Conservation (phyloP, 345 rosid species). For the Cardamine chenopodiifolia region DNA sequence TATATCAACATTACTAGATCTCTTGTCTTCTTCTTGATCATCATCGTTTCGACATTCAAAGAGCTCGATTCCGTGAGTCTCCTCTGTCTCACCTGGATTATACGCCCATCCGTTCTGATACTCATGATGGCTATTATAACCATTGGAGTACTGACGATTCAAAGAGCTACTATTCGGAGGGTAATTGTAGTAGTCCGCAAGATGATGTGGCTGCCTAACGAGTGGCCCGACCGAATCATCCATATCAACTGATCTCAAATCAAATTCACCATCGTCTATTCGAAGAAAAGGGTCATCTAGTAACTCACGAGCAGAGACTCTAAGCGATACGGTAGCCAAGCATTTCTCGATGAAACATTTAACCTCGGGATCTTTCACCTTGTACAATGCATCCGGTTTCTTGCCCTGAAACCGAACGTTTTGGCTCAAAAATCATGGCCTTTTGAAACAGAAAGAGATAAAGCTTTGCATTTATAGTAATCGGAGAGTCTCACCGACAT, state of each 20-base stretch:
- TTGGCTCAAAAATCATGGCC: slow-evolving; percentile 3
- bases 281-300: slow-evolving; percentile 87
- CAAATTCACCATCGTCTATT: slow-evolving; percentile 59
- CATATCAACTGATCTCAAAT: slow-evolving; percentile 54
- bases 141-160: slow-evolving; percentile 57
- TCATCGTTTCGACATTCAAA: slow-evolving; percentile 51
- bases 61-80: slow-evolving; percentile 73
- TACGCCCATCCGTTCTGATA: slow-evolving; percentile 59
- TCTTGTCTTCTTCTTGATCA: slow-evolving; percentile 69
- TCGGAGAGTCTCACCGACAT: slow-evolving; percentile 67
- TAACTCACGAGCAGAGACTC: slow-evolving; percentile 93
- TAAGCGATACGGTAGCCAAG: slow-evolving; percentile 77
- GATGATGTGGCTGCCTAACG: slow-evolving; percentile 57
- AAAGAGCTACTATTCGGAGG: slow-evolving; percentile 39
- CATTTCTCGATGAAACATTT: slow-evolving; percentile 87
- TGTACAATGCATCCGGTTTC: slow-evolving; percentile 93
- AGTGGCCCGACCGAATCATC: slow-evolving; percentile 51
- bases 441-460: slow-evolving; percentile 31
- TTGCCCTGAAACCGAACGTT: slow-evolving; percentile 68
- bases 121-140: slow-evolving; percentile 44
- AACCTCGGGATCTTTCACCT: slow-evolving; percentile 90
- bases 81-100: slow-evolving; percentile 61
- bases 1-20: slow-evolving; percentile 61
- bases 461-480: slow-evolving; percentile 6
- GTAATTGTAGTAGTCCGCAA: slow-evolving; percentile 41